Conservation (phyloP, 495 filamentous ascomycete species). For the Lasiosphaeria miniovina region DNA sequence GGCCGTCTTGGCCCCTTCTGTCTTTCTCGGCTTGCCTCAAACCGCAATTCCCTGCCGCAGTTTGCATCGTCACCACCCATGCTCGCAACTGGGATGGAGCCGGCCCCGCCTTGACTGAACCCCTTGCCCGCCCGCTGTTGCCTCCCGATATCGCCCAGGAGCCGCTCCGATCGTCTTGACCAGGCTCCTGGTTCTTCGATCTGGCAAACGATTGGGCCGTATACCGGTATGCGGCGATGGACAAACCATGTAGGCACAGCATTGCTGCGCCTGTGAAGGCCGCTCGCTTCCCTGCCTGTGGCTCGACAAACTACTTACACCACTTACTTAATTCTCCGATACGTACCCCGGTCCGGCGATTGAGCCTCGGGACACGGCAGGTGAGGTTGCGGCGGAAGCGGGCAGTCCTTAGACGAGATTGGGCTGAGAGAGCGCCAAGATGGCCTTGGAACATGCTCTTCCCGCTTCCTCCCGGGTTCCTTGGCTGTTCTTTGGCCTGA, state of each 20-base stretch:
- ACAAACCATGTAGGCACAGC: not conserved
- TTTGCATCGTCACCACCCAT: constrained; percentile 1
- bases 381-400: constrained; percentile 12
- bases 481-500: not conserved
- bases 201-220: not conserved
- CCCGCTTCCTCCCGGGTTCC: not conserved
- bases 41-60: not conserved
- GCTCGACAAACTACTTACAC: constrained; percentile 11
- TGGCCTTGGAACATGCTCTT: not conserved
- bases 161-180: too few species aligned
- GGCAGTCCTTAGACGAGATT: constrained; percentile 11
- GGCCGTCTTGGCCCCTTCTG: not conserved
- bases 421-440: not conserved
- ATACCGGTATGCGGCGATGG: not conserved
- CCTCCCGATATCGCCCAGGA: too few species aligned
- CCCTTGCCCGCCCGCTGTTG: too few species aligned
- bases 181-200: not conserved
- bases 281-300: not conserved
- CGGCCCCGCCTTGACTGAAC: too few species aligned
- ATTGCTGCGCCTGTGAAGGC: not conserved
- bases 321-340: constrained; percentile 16
- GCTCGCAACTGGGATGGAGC: not conserved
- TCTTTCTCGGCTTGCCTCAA: not conserved
- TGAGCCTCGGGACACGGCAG: constrained; percentile 22
- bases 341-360: constrained; percentile 25